Evolutionary conservation across 208 protist genomes (phyloP), one percentile per base, ranked within the genome.

Genomic region (Trypanosoma caninum): DNA sequence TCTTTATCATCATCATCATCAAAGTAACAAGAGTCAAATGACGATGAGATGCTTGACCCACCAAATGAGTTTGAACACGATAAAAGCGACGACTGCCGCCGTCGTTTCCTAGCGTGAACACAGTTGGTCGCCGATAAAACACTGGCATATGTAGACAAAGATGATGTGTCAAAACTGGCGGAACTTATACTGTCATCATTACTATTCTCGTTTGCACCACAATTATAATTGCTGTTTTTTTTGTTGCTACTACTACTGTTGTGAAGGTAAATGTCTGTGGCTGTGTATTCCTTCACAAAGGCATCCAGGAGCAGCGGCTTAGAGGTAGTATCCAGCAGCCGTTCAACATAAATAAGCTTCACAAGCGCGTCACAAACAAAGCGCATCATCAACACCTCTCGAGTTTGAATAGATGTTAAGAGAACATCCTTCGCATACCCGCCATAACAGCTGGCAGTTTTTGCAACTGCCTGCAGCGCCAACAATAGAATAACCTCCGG

Each of bases 331-430:
- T 54, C 65, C 50, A 86, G 45, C 22, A 91, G 66, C 30, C 70
- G 57, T 42, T 88, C 76, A 3, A 72, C 66, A 51, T 89, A 91
- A 3, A 78, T 71, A 11, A 90, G 64, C 44, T 78, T 84, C 54
- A 91, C 83, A 20, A 89, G 57, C 2, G 56, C 72, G 38, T 88
- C 79, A 34, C 78, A 83, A 13, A 78, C 70, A 59, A 91, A 84
- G 2, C 77, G 87, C 59, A 91, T 65, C 48, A 91, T 59, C 14
- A 47, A 41, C 67, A 50, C 35, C 65, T 65, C 13, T 67, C 72
- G 10, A 41, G 18, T 33, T 54, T 71, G 58, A 63, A 51, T 10
- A 25, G 35, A 3, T 13, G 35, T 13, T 2, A 46, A 30, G 25
- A 94, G 73, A 34, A 94, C 48, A 47, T 91, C 82, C 22, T 66